Conservation (phyloP, 2,329 filamentous ascomycete species). For the Apiospora rasikravindrae region DNA sequence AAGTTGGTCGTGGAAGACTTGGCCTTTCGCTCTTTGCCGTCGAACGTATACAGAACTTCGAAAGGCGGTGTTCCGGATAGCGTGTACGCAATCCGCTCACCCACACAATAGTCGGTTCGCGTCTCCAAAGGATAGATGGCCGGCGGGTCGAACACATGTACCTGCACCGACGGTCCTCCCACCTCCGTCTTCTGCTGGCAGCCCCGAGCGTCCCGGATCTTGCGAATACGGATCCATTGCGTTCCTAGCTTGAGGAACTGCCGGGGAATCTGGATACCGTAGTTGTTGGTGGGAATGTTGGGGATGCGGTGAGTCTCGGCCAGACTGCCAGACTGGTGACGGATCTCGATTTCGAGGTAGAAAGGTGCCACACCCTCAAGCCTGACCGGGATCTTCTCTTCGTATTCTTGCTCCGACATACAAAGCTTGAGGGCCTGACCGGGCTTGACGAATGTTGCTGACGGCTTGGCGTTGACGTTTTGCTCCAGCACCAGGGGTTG, state of each 20-base stretch:
- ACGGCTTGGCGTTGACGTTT: slow-evolving; percentile 81
- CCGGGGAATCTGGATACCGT: slow-evolving; percentile 84
- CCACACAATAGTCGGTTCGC: slow-evolving; percentile 89
- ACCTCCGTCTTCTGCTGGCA: slow-evolving; percentile 80
- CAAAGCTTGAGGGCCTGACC: slow-evolving; percentile 97
- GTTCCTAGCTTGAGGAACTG: slow-evolving; percentile 85
- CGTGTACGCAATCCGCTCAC: slow-evolving; percentile 91
- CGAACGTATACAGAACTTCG: slow-evolving; percentile 90
- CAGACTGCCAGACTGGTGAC: slow-evolving; percentile 81
- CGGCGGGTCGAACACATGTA: slow-evolving; percentile 91
- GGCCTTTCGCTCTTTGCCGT: slow-evolving; percentile 78
- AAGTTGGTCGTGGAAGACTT: slow-evolving; percentile 82
- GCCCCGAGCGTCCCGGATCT: slow-evolving; percentile 84
- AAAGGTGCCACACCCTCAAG: slow-evolving; percentile 87
- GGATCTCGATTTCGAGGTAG: slow-evolving; percentile 88
- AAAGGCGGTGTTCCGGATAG: slow-evolving; percentile 91
- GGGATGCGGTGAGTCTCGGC: slow-evolving; percentile 83
- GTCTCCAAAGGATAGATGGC: slow-evolving; percentile 88
- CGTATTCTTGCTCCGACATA: slow-evolving; percentile 78
- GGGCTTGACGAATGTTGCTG: slow-evolving; percentile 80
- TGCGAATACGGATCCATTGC: slow-evolving; percentile 86
- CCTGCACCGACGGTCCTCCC: slow-evolving; percentile 78
- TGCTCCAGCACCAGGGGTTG: slow-evolving; percentile 76
- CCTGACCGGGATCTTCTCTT: slow-evolving; percentile 86
- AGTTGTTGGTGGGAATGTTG: slow-evolving; percentile 75